Evolutionary conservation across 345 rosid species (phyloP), one percentile per base, ranked within the genome.

Genomic region (Hibiscus mutabilis): DNA sequence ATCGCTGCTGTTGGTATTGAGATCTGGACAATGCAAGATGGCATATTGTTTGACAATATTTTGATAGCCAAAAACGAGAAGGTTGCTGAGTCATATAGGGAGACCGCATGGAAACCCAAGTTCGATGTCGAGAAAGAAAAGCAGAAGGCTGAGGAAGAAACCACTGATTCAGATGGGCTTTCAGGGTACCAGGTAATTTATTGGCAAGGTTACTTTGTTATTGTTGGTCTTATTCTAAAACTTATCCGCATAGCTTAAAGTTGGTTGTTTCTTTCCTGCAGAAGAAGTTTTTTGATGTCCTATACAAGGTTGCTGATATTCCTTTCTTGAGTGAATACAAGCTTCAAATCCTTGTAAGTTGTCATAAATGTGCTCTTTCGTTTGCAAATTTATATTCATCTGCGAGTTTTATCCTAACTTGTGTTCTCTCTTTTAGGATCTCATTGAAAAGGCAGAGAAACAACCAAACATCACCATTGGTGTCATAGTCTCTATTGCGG

Each of bases 21-120:
- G 85, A 91, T 91, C 70, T 91, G 97, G 97, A 91, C 97, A 29
- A 91, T 91, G 97, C 95, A 91, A 79, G 92, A 91, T 57, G 97
- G 97, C 40, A 85, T 91, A 57, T 73, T 89, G 81, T 91, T 91
- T 66, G 97, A 86, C 79, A 87, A 91, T 74, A 79, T 91, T 27
- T 73, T 91, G 90, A 87, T 91, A 52, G 72, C 95, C 1, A 84
- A 84, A 64, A 82, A 82, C 44, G 95, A 87, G 80, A 87, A 83
- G 80, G 86, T 80, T 53, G 95, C 95, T 13, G 83, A 75, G 57
- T 78, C 85, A 12, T 78, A 76, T 67, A 70, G 88, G 25, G 81
- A 80, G 72, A 79, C 84, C 0, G 42, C 80, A 2, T 91, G 97
- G 97, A 89, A 85, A 63, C 89, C 91, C 0, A 91, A 91, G 79